These are phyloP conservation scores for Diplodia intermedia DNA, from an alignment of 2,329 filamentous ascomycete genomes.

Conservation along the genomic window DNA sequence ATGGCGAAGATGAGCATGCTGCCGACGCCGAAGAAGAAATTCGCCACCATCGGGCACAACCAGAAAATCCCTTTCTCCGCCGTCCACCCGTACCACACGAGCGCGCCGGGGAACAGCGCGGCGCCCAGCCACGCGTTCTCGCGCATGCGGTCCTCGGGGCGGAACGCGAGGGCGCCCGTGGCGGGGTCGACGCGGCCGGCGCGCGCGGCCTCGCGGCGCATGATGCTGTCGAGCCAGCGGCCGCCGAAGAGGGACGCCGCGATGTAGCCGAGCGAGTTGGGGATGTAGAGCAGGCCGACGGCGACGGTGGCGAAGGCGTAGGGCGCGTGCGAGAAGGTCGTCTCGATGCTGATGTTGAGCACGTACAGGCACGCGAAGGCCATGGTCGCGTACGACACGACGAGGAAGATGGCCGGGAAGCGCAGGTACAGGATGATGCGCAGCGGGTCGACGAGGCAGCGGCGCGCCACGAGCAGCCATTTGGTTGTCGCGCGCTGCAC, in stretches of 20 bases:
- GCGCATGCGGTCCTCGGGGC: slow-evolving; percentile 50
- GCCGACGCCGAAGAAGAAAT: slow-evolving; percentile 52
- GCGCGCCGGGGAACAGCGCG: slow-evolving; percentile 45
- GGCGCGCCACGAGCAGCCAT: slow-evolving; percentile 40
- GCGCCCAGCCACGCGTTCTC: slow-evolving; percentile 51
- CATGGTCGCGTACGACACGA: slow-evolving; percentile 51
- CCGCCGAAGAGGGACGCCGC: slow-evolving; percentile 47
- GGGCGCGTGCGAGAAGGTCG: slow-evolving; percentile 44
- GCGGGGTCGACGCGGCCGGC: slow-evolving; percentile 45
- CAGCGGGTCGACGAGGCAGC: slow-evolving; percentile 50
- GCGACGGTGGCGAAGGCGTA: slow-evolving; percentile 48
- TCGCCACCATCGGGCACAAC: slow-evolving; percentile 48
- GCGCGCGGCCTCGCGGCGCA: slow-evolving; percentile 49
- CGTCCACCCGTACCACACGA: slow-evolving; percentile 50
- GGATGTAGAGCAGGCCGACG: slow-evolving; percentile 50
- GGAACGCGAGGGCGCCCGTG: slow-evolving; percentile 45
- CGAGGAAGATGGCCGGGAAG: slow-evolving; percentile 48
- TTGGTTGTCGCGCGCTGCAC: slow-evolving; percentile 45
- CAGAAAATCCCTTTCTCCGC: slow-evolving; percentile 44
- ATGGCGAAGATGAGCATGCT: slow-evolving; percentile 50
- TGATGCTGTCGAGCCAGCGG: slow-evolving; percentile 51
- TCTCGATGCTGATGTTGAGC: slow-evolving; percentile 50
- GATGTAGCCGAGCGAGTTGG: slow-evolving; percentile 47
- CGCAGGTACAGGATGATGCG: slow-evolving; percentile 48
- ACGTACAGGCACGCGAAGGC: slow-evolving; percentile 50